Evolutionary conservation across 345 rosid species (phyloP), one percentile per base, ranked within the genome.

Genomic region (Psidium guajava): DNA sequence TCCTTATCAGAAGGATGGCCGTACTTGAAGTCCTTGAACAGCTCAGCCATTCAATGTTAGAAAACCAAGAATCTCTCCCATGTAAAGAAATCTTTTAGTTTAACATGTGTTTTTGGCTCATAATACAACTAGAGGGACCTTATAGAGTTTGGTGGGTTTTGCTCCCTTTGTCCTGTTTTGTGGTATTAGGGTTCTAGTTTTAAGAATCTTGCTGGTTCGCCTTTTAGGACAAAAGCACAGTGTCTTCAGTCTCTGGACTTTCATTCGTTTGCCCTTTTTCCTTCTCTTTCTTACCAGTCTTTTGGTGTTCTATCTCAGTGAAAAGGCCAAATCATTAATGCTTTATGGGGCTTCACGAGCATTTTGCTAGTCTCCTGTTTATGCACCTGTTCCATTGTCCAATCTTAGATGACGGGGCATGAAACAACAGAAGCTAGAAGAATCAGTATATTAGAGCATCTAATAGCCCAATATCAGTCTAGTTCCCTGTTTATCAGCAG

Each of bases 1-100:
- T 90, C 90, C 75, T 86, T 40, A 64, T 61, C 84, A 54, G 13
- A 36, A 74, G 82, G 11, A 11, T 81, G 77, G 44, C 27, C 49
- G 80, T 55, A 85, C 86, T 74, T 54, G 51, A 40, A 84, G 86
- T 84, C 86, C 86, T 84, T 54, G 82, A 27, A 73, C 86, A 84
- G 86, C 86, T 82, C 59, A 64, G 47, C 44, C 24, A 47, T 64
- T 69, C 77, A 64, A 64, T 32, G 32, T 16, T 32, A 64, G 77
- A 32, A 32, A 32, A 64, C 36, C 44, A 32, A 64, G 77, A 64
- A 64, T 64, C 44, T 64, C 44, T 32, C 36, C 44, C 77, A 16
- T 32, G 77, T 36, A 64, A 64, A 64, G 10, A 32, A 32, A 64
- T 64, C 12, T 64, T 44, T 64, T 64, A 32, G 44, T 64, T 64